Conservation (phyloP, 2,329 filamentous ascomycete genomes). For the Phialophora verrucosa region DNA sequence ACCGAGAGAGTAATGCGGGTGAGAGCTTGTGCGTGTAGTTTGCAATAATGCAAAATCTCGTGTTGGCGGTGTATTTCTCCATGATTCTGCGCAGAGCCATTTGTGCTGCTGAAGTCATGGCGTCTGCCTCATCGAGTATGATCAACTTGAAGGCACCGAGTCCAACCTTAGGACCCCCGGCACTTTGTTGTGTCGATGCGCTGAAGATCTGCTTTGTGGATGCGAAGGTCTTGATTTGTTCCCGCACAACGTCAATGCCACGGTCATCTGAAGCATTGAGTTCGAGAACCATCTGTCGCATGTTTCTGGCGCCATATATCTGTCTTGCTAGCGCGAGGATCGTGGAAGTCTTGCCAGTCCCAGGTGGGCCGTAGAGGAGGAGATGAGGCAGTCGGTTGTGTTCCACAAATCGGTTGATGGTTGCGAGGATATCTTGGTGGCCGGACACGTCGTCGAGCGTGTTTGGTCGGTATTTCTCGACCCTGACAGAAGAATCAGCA, state of each 20-base stretch:
- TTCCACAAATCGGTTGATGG: constrained; percentile 97
- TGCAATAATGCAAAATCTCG: constrained; percentile 95
- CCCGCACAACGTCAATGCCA: constrained; percentile 95
- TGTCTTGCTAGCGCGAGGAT: constrained; percentile 89
- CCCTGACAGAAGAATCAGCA: constrained; percentile 60
- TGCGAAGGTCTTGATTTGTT: constrained; percentile 98
- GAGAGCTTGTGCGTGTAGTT: constrained; percentile 99
- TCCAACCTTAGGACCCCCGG: constrained; percentile 52
- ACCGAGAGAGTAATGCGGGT: constrained; percentile 87
- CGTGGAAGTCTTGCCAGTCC: constrained; percentile 97
- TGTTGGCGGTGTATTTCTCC: constrained; percentile 99
- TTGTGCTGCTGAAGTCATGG: constrained; percentile 98
- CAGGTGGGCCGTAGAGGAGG: constrained; percentile 93
- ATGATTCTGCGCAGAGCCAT: constrained; percentile 97
- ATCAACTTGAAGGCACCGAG: constrained; percentile 91
- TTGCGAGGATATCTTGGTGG: constrained; percentile 95
- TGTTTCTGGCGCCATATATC: constrained; percentile 89
- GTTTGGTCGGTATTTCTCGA: constrained; percentile 93
- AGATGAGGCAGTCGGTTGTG: constrained; percentile 93
- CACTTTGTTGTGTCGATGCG: constrained; percentile 54
- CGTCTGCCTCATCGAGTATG: constrained; percentile 97
- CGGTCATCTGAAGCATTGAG: constrained; percentile 96
- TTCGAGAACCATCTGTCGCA: constrained; percentile 98
- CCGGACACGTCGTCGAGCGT: constrained; percentile 92
- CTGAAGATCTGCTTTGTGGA: constrained; percentile 93